These are phyloP conservation scores for Blastobotrys parvus DNA, from an alignment of 805 yeast species.

Conservation along the genomic window DNA sequence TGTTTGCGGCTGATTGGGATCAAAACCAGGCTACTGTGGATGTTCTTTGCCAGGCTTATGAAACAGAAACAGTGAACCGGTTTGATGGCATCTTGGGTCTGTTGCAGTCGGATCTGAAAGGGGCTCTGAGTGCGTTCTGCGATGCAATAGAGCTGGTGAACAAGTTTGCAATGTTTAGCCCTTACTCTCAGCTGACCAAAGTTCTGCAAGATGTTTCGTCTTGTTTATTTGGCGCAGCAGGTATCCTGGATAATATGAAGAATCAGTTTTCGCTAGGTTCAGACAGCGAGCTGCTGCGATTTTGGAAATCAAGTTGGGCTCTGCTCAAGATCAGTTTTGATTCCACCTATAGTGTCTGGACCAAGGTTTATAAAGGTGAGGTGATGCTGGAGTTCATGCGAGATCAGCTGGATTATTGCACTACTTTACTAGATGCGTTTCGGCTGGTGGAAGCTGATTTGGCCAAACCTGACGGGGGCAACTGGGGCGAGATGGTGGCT, in stretches of 20 bases:
- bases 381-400: conserved; percentile 74
- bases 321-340: conserved; percentile 61
- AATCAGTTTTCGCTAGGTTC: conserved; percentile 20
- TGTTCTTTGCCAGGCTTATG: conserved; percentile 66
- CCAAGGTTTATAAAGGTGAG: conserved; percentile 46
- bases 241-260: conserved; percentile 35
- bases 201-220: conserved; percentile 65
- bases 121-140: conserved; percentile 43
- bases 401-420: conserved; percentile 75
- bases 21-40: conserved; percentile 64
- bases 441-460: conserved; percentile 36
- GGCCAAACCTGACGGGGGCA: conserved; percentile 3
- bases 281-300: conserved; percentile 30
- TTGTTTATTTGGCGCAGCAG: conserved; percentile 61
- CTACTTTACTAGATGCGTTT: conserved; percentile 56
- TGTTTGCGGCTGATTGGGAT: conserved; percentile 51
- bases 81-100: conserved; percentile 60
- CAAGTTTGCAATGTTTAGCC: conserved; percentile 48
- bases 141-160: conserved; percentile 39
- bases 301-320: conserved; percentile 70
- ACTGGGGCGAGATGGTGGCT: conserved; percentile 28
- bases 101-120: conserved; percentile 36
- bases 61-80: conserved; percentile 68
- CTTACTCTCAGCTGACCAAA: conserved; percentile 66
- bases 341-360: conserved; percentile 63